Conservation (phyloP, 2,329 filamentous ascomycete genomes). For the Fusarium sambucinum region DNA sequence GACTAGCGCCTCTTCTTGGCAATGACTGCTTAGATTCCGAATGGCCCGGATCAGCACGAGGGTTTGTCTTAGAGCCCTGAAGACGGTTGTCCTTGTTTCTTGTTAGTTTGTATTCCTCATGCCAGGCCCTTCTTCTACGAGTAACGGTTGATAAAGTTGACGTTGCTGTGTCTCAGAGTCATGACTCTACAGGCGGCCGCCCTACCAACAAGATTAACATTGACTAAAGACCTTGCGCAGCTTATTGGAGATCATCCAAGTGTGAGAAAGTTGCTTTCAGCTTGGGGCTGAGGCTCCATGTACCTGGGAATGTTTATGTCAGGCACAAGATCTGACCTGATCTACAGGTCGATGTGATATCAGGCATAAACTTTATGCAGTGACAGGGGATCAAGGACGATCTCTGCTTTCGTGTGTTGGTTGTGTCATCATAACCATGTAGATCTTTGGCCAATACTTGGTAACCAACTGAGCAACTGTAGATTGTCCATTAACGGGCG, state of each 20-base stretch:
- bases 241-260: not conserved
- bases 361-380: not conserved
- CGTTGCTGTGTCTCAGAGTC: not conserved
- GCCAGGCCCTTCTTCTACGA: not conserved
- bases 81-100: not conserved
- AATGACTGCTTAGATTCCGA: not conserved
- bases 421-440: not conserved
- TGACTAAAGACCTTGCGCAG: no score
- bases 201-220: accelerated
- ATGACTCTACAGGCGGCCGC: not conserved
- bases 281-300: not conserved
- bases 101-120: accelerated
- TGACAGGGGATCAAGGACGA: not conserved
- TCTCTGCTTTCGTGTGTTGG: not conserved
- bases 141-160: not conserved
- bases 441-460: not conserved
- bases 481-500: no score
- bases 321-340: not conserved
- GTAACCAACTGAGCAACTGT: not conserved
- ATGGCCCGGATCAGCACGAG: conserved; percentile 7
- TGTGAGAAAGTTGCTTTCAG: not conserved
- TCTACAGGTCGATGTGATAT: not conserved
- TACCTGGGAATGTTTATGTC: not conserved
- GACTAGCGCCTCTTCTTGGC: not conserved
- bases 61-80: not conserved